phyloP scores from a whole-genome alignment of 2,329 filamentous ascomycete species.

The Coleophoma cylindrospora region DNA sequence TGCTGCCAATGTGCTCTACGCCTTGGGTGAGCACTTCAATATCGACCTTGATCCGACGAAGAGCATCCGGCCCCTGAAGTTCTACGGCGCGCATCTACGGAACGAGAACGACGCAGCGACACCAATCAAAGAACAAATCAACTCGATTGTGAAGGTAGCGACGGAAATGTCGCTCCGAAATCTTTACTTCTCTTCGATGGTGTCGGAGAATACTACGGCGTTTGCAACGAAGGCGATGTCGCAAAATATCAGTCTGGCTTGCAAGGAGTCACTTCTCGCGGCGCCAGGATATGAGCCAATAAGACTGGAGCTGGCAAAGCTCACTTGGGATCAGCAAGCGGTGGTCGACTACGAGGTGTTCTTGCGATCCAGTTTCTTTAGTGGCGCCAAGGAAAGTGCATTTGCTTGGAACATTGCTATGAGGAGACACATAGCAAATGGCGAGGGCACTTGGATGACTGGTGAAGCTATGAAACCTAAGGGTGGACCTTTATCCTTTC shows the following conservation, averaged over 20 bases:
- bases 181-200: neutral
- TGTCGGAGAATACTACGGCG: neutral
- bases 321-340: neutral
- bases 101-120: neutral
- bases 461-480: neutral
- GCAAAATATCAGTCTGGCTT: neutral
- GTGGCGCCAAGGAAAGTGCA: constrained; percentile 34
- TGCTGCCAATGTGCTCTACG: constrained; percentile 24
- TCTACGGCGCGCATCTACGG: neutral
- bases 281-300: neutral
- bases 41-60: neutral
- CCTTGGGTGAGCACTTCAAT: constrained; percentile 7
- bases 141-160: neutral
- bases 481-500: too few species aligned
- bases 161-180: neutral
- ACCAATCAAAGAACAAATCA: neutral
- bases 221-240: neutral
- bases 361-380: constrained; percentile 31
- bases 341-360: constrained; percentile 40
- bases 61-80: neutral
- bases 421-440: constrained; percentile 20
- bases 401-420: constrained; percentile 40
- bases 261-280: neutral
- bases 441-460: neutral
- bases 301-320: neutral